Evolutionary conservation across 257 asterid genomes (phyloP).

Genomic region (Gentiana dahurica): DNA sequence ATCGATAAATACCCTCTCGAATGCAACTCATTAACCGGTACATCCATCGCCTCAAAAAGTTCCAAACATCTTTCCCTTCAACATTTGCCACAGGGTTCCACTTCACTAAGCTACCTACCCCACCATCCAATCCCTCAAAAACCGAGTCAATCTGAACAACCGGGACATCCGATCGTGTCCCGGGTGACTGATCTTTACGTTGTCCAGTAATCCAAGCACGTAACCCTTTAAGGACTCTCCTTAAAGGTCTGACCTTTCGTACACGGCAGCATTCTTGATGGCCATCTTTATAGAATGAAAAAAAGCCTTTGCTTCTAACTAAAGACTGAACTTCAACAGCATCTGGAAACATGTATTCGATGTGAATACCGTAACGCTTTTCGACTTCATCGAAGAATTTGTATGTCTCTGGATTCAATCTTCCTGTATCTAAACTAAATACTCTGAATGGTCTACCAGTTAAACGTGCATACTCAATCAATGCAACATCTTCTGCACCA

Average conservation of each 20-base stretch:
- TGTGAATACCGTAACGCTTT: conserved; percentile 60
- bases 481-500: conserved; percentile 90
- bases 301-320: conserved; percentile 75
- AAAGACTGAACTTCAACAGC: conserved; percentile 68
- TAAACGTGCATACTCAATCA: conserved; percentile 74
- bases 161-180: conserved; percentile 76
- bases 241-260: conserved; percentile 67
- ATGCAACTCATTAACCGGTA: conserved; percentile 70
- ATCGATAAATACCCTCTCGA: conserved; percentile 62
- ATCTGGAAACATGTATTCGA: conserved; percentile 88
- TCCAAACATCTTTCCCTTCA: conserved; percentile 62
- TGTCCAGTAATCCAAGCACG: conserved; percentile 93
- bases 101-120: conserved; percentile 74
- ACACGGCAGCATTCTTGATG: conserved; percentile 96
- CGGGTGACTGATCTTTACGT: conserved; percentile 85
- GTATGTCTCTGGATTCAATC: conserved; percentile 81
- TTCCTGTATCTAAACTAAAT: conserved; percentile 82
- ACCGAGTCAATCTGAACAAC: conserved; percentile 76
- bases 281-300: conserved; percentile 87
- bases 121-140: conserved; percentile 75
- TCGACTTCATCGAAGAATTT: conserved; percentile 61
- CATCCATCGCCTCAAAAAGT: conserved; percentile 62
- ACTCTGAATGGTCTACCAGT: conserved; percentile 84
- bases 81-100: conserved; percentile 85
- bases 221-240: conserved; percentile 71